These are phyloP conservation scores for Sisymbrium irio DNA, from an alignment of 345 rosid genomes.

Conservation along the genomic window DNA sequence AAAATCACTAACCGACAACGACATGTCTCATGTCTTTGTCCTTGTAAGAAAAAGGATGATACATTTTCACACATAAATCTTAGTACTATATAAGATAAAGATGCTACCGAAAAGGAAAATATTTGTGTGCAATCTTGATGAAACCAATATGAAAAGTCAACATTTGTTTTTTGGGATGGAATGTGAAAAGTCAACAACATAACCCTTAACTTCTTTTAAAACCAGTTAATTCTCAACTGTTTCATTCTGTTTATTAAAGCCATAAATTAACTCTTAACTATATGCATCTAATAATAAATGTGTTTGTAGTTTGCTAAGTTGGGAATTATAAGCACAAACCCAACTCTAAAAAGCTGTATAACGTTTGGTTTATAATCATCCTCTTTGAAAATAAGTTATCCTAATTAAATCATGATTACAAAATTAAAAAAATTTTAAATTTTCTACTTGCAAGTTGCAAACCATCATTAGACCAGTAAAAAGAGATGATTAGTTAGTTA, in stretches of 20 bases:
- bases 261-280: constrained; percentile 2
- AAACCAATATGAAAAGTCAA: constrained; percentile 12
- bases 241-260: neutral
- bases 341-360: neutral
- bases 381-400: neutral
- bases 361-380: constrained; percentile 19
- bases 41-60: constrained; percentile 2
- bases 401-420: neutral
- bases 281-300: constrained; percentile 3
- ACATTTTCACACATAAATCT: neutral
- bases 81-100: neutral
- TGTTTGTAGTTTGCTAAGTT: constrained; percentile 4
- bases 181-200: neutral
- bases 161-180: too few relatives aligned
- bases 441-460: neutral
- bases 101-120: neutral
- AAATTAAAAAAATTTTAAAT: neutral
- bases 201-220: neutral
- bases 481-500: constrained; percentile 7
- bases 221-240: neutral
- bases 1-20: constrained; percentile 11
- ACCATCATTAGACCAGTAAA: constrained; percentile 7
- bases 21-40: constrained; percentile 7
- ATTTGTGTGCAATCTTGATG: neutral
- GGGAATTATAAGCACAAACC: constrained; percentile 2